These are phyloP conservation scores for Trichoderma sp. DNA, from an alignment of 2,329 filamentous ascomycete species.

Conservation along the genomic window DNA sequence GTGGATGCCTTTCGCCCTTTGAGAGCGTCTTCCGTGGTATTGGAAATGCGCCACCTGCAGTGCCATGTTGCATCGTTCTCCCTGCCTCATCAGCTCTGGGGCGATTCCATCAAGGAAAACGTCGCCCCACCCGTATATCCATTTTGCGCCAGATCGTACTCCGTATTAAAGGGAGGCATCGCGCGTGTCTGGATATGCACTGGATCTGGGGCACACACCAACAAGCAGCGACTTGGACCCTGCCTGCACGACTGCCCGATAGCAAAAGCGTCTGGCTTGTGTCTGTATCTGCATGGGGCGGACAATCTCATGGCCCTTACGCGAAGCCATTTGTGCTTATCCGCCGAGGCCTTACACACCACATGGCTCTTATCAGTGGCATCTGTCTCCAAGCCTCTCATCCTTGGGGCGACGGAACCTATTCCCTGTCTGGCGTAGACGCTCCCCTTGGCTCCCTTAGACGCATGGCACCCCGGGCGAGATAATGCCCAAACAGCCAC, in stretches of 20 bases:
- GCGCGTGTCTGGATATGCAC: background rate
- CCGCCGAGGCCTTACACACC: constrained; percentile 19
- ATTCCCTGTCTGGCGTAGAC: constrained; percentile 18
- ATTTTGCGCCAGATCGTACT: background rate
- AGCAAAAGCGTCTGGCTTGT: background rate
- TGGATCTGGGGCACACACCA: background rate
- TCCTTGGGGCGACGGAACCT: background rate
- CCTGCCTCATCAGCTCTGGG: background rate
- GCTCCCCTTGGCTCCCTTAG: background rate
- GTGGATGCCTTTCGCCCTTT: background rate
- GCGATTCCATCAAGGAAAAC: background rate
- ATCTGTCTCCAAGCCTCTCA: constrained; percentile 8
- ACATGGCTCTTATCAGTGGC: constrained; percentile 14
- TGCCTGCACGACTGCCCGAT: background rate
- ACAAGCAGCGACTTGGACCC: background rate
- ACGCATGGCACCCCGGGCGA: constrained; percentile 19
- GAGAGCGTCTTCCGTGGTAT: background rate
- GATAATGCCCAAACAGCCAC: constrained; percentile 1
- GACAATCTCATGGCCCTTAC: constrained; percentile 7
- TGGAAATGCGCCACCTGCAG: constrained; percentile 6
- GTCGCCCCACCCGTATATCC: background rate
- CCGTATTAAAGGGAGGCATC: background rate
- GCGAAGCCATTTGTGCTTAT: constrained; percentile 23
- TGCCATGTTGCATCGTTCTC: background rate
- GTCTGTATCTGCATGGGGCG: background rate